Percentiles rank a stretch among this genome's conserved stretches.
Evolutionary conservation across 176 grass and related monocot species (phyloP).

Genomic region (Cocos nucifera): DNA sequence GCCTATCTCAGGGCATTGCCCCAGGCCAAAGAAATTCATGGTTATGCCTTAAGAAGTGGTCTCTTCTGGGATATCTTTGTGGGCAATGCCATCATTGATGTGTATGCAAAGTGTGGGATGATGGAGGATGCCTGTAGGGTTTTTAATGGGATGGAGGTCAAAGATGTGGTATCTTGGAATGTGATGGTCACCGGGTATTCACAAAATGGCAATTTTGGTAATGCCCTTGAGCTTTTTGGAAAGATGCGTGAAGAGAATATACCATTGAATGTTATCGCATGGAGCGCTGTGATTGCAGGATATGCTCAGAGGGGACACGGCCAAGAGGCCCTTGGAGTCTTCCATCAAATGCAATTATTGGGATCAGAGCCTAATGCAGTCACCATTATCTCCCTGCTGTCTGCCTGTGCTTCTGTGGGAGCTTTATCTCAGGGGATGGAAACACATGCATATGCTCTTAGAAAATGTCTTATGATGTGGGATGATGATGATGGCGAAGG

Average conservation of each 20-base stretch:
- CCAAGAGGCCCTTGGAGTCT: constrained; percentile 48
- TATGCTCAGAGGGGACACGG: constrained; percentile 70
- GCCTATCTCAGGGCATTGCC: constrained; percentile 53
- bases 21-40: constrained; percentile 71
- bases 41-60: constrained; percentile 55
- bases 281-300: constrained; percentile 68
- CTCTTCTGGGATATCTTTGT: constrained; percentile 72
- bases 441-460: constrained; percentile 71
- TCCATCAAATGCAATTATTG: constrained; percentile 53
- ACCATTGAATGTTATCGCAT: constrained; percentile 52
- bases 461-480: constrained; percentile 43
- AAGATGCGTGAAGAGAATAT: constrained; percentile 62
- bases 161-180: constrained; percentile 73
- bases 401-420: constrained; percentile 69
- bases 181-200: constrained; percentile 65
- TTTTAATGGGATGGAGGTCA: constrained; percentile 57
- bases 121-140: constrained; percentile 54
- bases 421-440: constrained; percentile 61
- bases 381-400: constrained; percentile 71
- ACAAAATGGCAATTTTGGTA: constrained; percentile 67
- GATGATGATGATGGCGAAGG: constrained; percentile 23
- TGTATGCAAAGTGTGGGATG: constrained; percentile 69
- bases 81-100: constrained; percentile 53
- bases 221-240: constrained; percentile 52
- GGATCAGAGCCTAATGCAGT: constrained; percentile 61